Percentiles rank a stretch among this genome's conserved stretches.
Conservation (phyloP, 2,329 filamentous ascomycete genomes). For the Scedosporium dehoogii region DNA sequence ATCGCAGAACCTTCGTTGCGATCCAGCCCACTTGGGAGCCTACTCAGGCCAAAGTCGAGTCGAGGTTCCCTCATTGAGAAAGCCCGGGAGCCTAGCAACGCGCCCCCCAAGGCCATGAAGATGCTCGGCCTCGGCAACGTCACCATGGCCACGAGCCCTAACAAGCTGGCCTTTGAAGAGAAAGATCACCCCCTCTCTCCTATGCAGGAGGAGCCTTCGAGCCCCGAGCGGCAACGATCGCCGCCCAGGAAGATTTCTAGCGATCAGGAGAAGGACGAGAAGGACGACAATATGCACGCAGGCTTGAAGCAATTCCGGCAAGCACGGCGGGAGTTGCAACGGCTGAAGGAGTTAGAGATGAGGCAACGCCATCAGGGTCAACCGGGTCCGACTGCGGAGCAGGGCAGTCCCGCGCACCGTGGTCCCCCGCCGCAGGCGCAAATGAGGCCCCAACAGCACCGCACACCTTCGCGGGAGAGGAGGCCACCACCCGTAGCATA, state of each 20-base stretch:
- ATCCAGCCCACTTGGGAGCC: conserved; percentile 46
- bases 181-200: conserved; percentile 17
- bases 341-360: conserved; percentile 42
- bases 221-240: neutral
- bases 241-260: conserved; percentile 9
- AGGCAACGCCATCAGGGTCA: conserved; percentile 30
- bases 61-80: conserved; percentile 51
- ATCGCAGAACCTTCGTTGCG: conserved; percentile 18
- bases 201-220: conserved; percentile 16
- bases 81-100: conserved; percentile 30
- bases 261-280: conserved; percentile 16
- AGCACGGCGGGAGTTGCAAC: conserved; percentile 46
- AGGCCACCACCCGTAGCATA: conserved; percentile 34
- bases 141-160: conserved; percentile 28
- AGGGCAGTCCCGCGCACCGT: neutral
- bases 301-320: conserved; percentile 48
- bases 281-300: conserved; percentile 34
- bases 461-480: conserved; percentile 33
- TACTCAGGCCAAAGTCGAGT: conserved; percentile 58
- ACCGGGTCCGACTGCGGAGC: conserved; percentile 4
- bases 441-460: conserved; percentile 11
- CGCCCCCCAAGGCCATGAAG: conserved; percentile 47
- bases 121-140: conserved; percentile 45
- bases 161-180: conserved; percentile 20
- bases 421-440: conserved; percentile 5